phyloP scores from a whole-genome alignment of 176 grass and related monocot genomes.

The Dactylis glomerata region DNA sequence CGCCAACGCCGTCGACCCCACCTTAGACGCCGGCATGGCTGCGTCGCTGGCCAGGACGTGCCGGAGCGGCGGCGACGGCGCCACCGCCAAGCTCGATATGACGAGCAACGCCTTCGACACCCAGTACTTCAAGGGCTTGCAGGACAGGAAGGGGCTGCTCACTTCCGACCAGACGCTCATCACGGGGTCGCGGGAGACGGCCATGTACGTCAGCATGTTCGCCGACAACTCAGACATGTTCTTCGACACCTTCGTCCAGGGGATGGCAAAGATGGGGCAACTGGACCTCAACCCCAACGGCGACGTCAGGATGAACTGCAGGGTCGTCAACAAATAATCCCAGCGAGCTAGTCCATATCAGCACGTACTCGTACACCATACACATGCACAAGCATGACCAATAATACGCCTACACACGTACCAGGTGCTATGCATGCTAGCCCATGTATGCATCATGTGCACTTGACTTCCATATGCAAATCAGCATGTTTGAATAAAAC shows the following conservation, averaged over 20 bases:
- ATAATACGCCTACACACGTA: background rate
- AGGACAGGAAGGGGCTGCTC: conserved; percentile 30
- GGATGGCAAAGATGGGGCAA: conserved; percentile 44
- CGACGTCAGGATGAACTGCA: conserved; percentile 32
- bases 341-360: background rate
- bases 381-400: background rate
- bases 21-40: conserved; percentile 28
- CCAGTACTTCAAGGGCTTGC: conserved; percentile 39
- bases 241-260: conserved; percentile 42
- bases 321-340: background rate
- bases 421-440: background rate
- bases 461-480: background rate
- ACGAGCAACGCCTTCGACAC: conserved; percentile 39
- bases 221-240: conserved; percentile 35
- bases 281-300: conserved; percentile 39
- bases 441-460: background rate
- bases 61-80: background rate
- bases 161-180: conserved; percentile 46
- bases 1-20: conserved; percentile 29
- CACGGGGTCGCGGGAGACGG: conserved; percentile 15
- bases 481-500: background rate
- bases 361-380: background rate
- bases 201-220: conserved; percentile 24
- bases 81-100: conserved; percentile 7
- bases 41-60: background rate